Percentiles rank a stretch among this genome's conserved stretches.
Conservation (phyloP, 2,329 filamentous ascomycete genomes). For the Mollisiaceae sp. region DNA sequence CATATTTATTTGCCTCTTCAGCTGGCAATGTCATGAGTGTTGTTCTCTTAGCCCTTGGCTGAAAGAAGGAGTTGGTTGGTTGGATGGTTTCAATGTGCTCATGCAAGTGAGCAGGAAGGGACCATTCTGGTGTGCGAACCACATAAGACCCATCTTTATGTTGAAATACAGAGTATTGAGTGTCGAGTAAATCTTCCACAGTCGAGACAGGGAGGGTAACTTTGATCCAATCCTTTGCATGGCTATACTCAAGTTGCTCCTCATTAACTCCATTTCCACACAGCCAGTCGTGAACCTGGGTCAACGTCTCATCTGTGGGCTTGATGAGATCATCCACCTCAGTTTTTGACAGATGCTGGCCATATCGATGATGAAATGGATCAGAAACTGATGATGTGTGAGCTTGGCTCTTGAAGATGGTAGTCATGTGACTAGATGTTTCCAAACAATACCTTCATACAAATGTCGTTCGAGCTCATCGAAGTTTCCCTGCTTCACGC, state of each 20-base stretch:
- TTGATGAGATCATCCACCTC: conserved; percentile 59
- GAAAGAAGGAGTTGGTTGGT: conserved; percentile 62
- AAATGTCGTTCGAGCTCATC: conserved; percentile 60
- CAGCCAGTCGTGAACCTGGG: conserved; percentile 63
- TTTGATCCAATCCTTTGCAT: conserved; percentile 62
- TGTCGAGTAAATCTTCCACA: conserved; percentile 44
- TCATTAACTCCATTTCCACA: conserved; percentile 54
- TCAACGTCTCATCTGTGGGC: conserved; percentile 55
- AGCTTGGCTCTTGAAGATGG: background rate
- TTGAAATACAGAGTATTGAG: conserved; percentile 44
- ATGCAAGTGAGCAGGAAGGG: conserved; percentile 50
- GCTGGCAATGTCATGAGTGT: conserved; percentile 24
- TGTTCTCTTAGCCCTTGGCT: conserved; percentile 47
- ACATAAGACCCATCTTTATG: conserved; percentile 39
- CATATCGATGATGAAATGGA: conserved; percentile 59
- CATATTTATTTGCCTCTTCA: background rate
- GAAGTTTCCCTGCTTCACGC: conserved; percentile 61
- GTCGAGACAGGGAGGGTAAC: conserved; percentile 53
- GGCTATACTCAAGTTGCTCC: conserved; percentile 48
- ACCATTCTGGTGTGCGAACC: conserved; percentile 36
- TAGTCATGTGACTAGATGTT: background rate
- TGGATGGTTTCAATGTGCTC: conserved; percentile 55
- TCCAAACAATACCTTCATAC: conserved; percentile 49
- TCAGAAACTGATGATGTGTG: conserved; percentile 50
- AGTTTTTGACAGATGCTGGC: conserved; percentile 55